Evolutionary conservation across 768 basidiomycete species (phyloP).

Genomic region (Leccinum ochraceum): DNA sequence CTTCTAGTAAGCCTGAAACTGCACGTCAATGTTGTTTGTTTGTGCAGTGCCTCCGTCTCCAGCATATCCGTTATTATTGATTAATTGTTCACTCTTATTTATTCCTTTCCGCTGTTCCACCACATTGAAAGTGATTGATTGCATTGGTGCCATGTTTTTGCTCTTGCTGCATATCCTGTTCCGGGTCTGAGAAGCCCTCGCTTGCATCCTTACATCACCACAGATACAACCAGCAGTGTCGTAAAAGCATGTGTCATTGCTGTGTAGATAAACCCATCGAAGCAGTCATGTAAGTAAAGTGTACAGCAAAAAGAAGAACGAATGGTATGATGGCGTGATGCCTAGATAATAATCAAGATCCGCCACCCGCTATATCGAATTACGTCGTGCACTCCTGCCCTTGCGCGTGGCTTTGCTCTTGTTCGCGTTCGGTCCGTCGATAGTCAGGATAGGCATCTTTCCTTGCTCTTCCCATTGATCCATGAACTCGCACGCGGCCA

Average conservation of each 20-base stretch:
- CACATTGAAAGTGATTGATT: conserved; percentile 8
- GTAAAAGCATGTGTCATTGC: conserved; percentile 19
- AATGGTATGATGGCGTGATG: background rate
- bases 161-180: conserved; percentile 20
- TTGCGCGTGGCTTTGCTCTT: conserved; percentile 53
- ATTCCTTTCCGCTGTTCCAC: conserved; percentile 13
- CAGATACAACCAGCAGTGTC: background rate
- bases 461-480: conserved; percentile 83
- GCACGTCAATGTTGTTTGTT: conserved; percentile 12
- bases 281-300: background rate
- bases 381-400: conserved; percentile 75
- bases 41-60: conserved; percentile 16
- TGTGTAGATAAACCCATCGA: conserved; percentile 22
- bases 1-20: conserved; percentile 10
- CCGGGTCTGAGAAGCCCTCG: conserved; percentile 8
- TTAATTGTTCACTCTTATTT: conserved; percentile 34
- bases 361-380: conserved; percentile 51
- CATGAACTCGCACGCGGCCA: conserved; percentile 68
- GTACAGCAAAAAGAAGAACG: background rate
- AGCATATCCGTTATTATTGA: conserved; percentile 39
- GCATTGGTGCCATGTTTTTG: conserved; percentile 13
- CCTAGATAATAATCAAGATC: background rate
- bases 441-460: conserved; percentile 70
- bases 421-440: conserved; percentile 53
- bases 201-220: conserved; percentile 17